Percentiles rank a stretch among this genome's conserved stretches.
These are phyloP conservation scores for Hortaea werneckii DNA, from an alignment of 2,329 filamentous ascomycete species.

Conservation along the genomic window DNA sequence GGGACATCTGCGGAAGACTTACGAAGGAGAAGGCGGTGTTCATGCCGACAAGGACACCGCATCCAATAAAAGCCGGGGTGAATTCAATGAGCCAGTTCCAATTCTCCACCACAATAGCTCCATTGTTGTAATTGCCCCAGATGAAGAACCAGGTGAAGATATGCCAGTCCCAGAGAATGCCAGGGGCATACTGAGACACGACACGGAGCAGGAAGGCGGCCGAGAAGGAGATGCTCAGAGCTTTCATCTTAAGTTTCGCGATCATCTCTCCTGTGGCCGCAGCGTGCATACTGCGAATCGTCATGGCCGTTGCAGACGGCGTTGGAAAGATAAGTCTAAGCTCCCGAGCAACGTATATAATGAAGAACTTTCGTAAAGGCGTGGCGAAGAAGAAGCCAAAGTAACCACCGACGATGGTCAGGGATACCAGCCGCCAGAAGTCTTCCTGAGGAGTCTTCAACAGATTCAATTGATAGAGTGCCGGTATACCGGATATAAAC, in stretches of 20 bases:
- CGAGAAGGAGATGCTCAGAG: constrained; percentile 42
- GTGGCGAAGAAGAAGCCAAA: constrained; percentile 56
- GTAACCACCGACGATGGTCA: constrained; percentile 48
- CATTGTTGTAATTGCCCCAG: constrained; percentile 44
- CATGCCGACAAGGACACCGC: constrained; percentile 46
- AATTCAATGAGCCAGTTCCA: constrained; percentile 45
- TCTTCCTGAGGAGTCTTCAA: constrained; percentile 43
- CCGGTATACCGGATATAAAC: constrained; percentile 51
- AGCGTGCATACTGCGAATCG: constrained; percentile 54
- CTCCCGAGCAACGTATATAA: constrained; percentile 54
- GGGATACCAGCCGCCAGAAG: constrained; percentile 48
- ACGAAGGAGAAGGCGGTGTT: constrained; percentile 48
- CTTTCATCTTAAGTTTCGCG: constrained; percentile 48
- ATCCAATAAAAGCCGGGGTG: constrained; percentile 6
- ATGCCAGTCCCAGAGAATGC: constrained; percentile 43
- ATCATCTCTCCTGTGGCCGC: constrained; percentile 42
- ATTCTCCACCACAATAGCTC: constrained; percentile 45
- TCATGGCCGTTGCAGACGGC: constrained; percentile 50
- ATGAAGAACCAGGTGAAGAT: constrained; percentile 42
- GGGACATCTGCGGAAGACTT: no score
- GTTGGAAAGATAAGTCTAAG: constrained; percentile 51
- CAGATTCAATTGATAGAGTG: constrained; percentile 48
- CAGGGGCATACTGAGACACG: constrained; percentile 48
- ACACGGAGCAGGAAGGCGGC: constrained; percentile 45
- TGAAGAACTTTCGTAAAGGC: constrained; percentile 54